Percentiles rank a stretch among this genome's conserved stretches.
Evolutionary conservation across 805 yeast genomes (phyloP).

Genomic region (Cyberlindnera suaveolens): DNA sequence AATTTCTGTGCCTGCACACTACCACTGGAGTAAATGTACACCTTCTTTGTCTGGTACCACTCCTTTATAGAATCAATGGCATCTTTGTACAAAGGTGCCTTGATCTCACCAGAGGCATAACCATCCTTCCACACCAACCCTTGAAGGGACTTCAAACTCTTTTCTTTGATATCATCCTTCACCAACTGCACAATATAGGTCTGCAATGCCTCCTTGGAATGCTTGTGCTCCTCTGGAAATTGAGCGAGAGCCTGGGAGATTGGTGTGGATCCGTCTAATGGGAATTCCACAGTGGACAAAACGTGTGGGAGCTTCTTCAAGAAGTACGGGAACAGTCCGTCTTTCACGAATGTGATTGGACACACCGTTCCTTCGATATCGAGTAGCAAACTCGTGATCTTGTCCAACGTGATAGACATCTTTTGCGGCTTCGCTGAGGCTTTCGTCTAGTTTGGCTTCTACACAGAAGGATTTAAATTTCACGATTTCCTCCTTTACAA

Average conservation of each 20-base stretch:
- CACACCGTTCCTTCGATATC: slow-evolving; percentile 94
- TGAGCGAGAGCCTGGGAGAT: slow-evolving; percentile 12
- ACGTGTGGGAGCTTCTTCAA: slow-evolving; percentile 39
- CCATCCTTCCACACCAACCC: slow-evolving; percentile 82
- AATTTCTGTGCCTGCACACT: slow-evolving; percentile 82
- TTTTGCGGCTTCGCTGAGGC: too few relatives aligned
- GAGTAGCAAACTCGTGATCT: slow-evolving; percentile 36
- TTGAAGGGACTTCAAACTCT: slow-evolving; percentile 70
- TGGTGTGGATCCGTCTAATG: slow-evolving; percentile 24
- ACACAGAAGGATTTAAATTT: background rate
- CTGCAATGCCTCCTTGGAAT: slow-evolving; percentile 28
- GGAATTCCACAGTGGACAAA: slow-evolving; percentile 24
- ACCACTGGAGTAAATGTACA: slow-evolving; percentile 86
- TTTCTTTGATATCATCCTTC: slow-evolving; percentile 64
- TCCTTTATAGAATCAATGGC: slow-evolving; percentile 51
- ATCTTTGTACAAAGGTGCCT: slow-evolving; percentile 73
- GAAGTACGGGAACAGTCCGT: slow-evolving; percentile 72
- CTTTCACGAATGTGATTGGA: slow-evolving; percentile 84
- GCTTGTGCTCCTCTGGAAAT: slow-evolving; percentile 17
- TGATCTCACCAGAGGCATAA: slow-evolving; percentile 66
- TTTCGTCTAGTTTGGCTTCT: too few relatives aligned
- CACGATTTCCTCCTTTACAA: background rate
- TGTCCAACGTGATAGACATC: background rate
- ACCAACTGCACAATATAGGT: slow-evolving; percentile 54
- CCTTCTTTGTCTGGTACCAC: slow-evolving; percentile 31